Conservation (phyloP, 371 early-diverging fungal species). For the Haplosporangium sp. region DNA sequence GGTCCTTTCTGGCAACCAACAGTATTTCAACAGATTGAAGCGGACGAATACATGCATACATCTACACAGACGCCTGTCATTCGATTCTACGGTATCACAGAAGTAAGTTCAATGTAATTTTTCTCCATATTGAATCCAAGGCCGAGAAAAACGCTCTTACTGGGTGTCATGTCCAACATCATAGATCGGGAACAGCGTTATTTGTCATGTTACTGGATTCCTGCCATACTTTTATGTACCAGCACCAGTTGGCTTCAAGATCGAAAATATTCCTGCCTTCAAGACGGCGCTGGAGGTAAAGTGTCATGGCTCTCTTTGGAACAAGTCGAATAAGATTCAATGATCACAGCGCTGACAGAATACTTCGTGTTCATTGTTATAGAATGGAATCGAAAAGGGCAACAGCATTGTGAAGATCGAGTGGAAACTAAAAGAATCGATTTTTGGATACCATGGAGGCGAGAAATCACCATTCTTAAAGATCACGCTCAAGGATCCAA, state of each 20-base stretch:
- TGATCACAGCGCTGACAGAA: no score
- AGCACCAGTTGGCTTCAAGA: constrained; percentile 82
- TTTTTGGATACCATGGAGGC: constrained; percentile 88
- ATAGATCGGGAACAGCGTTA: constrained; percentile 86
- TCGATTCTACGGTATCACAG: constrained; percentile 91
- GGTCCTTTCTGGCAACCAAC: not conserved
- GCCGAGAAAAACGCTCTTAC: not conserved
- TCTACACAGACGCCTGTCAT: constrained; percentile 66
- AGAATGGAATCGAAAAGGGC: constrained; percentile 41
- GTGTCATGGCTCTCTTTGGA: not conserved
- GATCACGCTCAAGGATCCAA: constrained; percentile 73
- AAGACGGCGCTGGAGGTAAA: constrained; percentile 70
- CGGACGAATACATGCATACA: constrained; percentile 80
- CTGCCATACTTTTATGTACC: constrained; percentile 97
- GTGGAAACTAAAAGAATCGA: constrained; percentile 76
- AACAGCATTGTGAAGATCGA: constrained; percentile 68
- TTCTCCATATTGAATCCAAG: not conserved
- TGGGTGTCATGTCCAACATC: not conserved
- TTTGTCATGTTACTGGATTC: constrained; percentile 95
- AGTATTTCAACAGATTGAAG: constrained; percentile 96
- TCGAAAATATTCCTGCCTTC: constrained; percentile 68
- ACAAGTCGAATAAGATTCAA: not conserved
- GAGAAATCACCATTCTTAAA: constrained; percentile 75
- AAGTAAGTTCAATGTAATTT: constrained; percentile 58
- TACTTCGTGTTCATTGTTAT: not conserved